These are phyloP conservation scores for Fragilariopsis cylindrus DNA, from an alignment of 108 stramenopile species.

Conservation along the genomic window DNA sequence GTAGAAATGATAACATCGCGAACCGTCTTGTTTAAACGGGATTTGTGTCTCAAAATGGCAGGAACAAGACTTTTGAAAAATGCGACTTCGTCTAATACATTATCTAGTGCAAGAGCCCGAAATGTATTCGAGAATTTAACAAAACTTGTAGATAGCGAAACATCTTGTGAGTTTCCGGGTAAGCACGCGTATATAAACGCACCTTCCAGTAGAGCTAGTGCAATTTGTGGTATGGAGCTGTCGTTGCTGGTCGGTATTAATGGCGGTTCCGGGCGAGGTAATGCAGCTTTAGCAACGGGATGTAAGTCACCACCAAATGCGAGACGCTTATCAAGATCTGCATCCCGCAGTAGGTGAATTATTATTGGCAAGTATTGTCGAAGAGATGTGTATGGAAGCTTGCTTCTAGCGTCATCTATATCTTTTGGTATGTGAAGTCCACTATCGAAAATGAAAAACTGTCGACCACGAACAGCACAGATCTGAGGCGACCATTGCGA, in stretches of 20 bases:
- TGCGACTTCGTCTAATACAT: constrained; percentile 55
- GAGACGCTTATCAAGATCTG: constrained; percentile 69
- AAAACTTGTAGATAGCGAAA: constrained; percentile 63
- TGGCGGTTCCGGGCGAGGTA: constrained; percentile 22
- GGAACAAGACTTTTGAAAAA: constrained; percentile 76
- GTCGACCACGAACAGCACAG: constrained; percentile 70
- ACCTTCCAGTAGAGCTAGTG: constrained; percentile 63
- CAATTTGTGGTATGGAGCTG: constrained; percentile 45
- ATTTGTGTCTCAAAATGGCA: constrained; percentile 70
- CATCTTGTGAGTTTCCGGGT: constrained; percentile 74
- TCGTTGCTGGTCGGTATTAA: background rate
- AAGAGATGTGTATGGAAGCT: constrained; percentile 53
- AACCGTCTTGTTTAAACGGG: constrained; percentile 59
- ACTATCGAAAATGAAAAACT: constrained; percentile 60
- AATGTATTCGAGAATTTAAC: constrained; percentile 67
- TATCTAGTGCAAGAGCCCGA: constrained; percentile 40
- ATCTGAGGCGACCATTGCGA: constrained; percentile 73
- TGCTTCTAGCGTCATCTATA: constrained; percentile 35
- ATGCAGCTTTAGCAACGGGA: constrained; percentile 41
- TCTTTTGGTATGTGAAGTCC: constrained; percentile 48
- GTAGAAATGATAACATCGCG: constrained; percentile 68
- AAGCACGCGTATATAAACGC: constrained; percentile 66
- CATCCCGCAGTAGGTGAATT: constrained; percentile 63
- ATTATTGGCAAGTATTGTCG: constrained; percentile 68
- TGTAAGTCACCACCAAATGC: constrained; percentile 66